Evolutionary conservation across 2,329 filamentous ascomycete genomes (phyloP).

Genomic region (Microsporum canis): DNA sequence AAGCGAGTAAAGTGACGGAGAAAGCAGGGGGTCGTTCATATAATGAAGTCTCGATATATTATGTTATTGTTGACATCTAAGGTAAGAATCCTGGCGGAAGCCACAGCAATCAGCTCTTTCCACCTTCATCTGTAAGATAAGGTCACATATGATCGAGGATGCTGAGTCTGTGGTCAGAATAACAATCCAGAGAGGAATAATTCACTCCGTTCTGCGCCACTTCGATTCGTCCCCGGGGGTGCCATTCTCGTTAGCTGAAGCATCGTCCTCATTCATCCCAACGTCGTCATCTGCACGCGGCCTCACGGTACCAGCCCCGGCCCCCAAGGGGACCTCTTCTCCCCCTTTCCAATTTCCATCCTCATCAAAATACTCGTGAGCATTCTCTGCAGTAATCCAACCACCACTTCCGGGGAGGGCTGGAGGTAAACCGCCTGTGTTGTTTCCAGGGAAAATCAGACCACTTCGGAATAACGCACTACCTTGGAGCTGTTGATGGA

Average conservation of each 20-base stretch:
- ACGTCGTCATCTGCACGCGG: constrained; percentile 28
- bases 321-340: constrained; percentile 35
- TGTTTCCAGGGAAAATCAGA: constrained; percentile 26
- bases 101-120: background rate
- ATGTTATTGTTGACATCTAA: background rate
- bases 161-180: too few species aligned
- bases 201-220: constrained; percentile 39
- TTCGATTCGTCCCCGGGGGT: constrained; percentile 36
- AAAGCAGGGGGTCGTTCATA: background rate
- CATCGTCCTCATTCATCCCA: constrained; percentile 25
- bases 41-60: background rate
- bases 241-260: constrained; percentile 22
- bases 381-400: constrained; percentile 75
- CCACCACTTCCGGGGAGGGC: constrained; percentile 40
- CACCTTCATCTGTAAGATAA: background rate
- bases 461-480: constrained; percentile 28
- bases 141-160: background rate
- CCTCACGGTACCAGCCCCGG: constrained; percentile 33
- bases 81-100: background rate
- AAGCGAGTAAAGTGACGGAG: background rate
- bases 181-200: background rate
- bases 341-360: constrained; percentile 69
- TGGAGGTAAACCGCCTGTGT: constrained; percentile 33
- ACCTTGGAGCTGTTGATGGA: constrained; percentile 16
- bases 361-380: constrained; percentile 69